phyloP scores from a whole-genome alignment of 2,329 filamentous ascomycete genomes.

The Sporothrix dimorphospora region DNA sequence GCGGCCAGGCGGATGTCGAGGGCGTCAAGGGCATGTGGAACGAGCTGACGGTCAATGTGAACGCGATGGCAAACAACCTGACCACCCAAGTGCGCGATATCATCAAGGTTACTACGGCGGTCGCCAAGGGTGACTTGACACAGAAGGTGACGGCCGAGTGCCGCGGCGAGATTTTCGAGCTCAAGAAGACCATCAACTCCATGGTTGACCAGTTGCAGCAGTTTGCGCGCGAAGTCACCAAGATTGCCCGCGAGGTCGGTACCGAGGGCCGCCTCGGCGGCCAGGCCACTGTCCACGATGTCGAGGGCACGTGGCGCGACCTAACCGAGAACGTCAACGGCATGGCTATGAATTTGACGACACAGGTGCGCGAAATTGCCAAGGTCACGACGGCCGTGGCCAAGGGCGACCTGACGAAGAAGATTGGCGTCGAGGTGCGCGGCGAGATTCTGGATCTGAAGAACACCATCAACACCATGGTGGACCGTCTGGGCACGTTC shows the following conservation, averaged over 20 bases:
- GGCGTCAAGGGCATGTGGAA: conserved; percentile 90
- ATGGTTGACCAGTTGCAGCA: conserved; percentile 99
- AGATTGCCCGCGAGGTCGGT: conserved; percentile 93
- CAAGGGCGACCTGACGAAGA: conserved; percentile 90
- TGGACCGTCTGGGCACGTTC: conserved; percentile 93
- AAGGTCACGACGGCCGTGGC: conserved; percentile 96
- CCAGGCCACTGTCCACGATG: conserved; percentile 93
- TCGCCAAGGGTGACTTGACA: conserved; percentile 84
- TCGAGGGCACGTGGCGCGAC: conserved; percentile 96
- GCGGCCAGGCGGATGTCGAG: conserved; percentile 80
- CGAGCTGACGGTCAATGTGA: conserved; percentile 82
- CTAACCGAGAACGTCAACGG: conserved; percentile 95
- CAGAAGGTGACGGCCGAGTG: conserved; percentile 95
- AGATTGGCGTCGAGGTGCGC: conserved; percentile 90
- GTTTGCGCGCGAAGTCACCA: conserved; percentile 95
- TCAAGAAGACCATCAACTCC: conserved; percentile 98
- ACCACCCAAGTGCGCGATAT: conserved; percentile 94
- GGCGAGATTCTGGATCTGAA: conserved; percentile 96
- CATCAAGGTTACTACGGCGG: conserved; percentile 75
- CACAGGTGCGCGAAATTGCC: conserved; percentile 96
- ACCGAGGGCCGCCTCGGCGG: conserved; percentile 93
- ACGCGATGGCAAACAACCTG: conserved; percentile 85
- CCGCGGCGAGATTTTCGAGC: conserved; percentile 87
- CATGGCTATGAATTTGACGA: conserved; percentile 98
- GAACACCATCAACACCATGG: conserved; percentile 98